Evolutionary conservation across 768 basidiomycete species (phyloP), one percentile per base, ranked within the genome.

Genomic region (Boletus reticulatus): DNA sequence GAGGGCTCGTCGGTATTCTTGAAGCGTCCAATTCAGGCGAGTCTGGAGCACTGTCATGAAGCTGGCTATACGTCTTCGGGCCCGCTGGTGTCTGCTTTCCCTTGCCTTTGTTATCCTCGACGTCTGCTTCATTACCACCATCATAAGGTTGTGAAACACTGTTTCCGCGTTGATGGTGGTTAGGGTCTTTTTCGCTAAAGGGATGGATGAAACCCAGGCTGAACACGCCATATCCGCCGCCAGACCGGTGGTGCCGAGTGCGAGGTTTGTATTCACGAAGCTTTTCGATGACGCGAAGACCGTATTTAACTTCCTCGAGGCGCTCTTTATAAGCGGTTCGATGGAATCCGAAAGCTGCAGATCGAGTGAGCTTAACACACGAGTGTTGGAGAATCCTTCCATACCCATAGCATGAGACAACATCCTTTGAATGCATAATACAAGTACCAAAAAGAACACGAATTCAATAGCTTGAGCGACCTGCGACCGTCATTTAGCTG

Each of bases 281-380:
- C 58, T 78, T 77, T 67, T 92, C 89, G 50, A 92, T 80, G 41
- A 83, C 82, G 4, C 66, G 67, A 4, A 90, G 76, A 2, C 84
- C 75, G 39, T 75, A 70, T 53, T 75, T 71, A 7, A 90, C 78
- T n/a, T 75, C 72, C 11, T 82, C 78, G 6, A 90, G 72, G 47
- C 89, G 87, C 34, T 92, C 89, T 61, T 78, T 79, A 67, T 84
- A 92, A 11, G 90, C 90, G 4, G 81, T 85, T n/a, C 78, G 81
- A 67, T 92, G 89, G 70, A 92, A 92, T 19, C 80, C 77, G 62
- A 88, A 87, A 0, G 89, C 88, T 79, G 44, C 20, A 41, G 19
- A 54, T 57, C 17, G 34, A 37, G 29, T 57, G 5, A 54, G 57
- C 20, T 19, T 10, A 13, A 19, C 16, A 45, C 4, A 10, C 13